phyloP scores from a whole-genome alignment of 2,329 filamentous ascomycete genomes.

The Hymenoscyphus scutula region DNA sequence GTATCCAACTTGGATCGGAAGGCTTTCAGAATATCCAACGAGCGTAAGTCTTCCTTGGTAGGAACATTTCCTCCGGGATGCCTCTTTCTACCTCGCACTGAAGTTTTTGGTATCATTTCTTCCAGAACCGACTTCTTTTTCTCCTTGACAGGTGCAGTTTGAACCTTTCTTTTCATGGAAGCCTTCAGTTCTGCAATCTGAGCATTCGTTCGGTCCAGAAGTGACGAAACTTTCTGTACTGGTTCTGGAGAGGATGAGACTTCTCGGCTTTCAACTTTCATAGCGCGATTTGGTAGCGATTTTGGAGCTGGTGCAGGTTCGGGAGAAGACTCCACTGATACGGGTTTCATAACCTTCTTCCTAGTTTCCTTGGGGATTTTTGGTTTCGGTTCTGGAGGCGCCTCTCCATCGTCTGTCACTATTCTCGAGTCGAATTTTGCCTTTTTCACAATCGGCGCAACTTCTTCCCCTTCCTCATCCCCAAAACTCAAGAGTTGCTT shows the following conservation, averaged over 20 bases:
- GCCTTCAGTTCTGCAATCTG: constrained; percentile 79
- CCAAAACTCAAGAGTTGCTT: constrained; percentile 80
- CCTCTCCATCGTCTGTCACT: constrained; percentile 57
- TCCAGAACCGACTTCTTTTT: constrained; percentile 68
- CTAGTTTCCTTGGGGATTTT: constrained; percentile 35
- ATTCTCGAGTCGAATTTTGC: constrained; percentile 76
- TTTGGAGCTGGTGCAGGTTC: constrained; percentile 37
- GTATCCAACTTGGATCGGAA: constrained; percentile 77
- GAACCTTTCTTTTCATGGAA: constrained; percentile 69
- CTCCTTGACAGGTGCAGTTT: constrained; percentile 50
- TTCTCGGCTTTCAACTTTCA: constrained; percentile 35
- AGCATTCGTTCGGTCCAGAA: constrained; percentile 69
- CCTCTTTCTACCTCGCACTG: constrained; percentile 68
- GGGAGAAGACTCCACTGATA: constrained; percentile 40
- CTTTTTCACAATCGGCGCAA: constrained; percentile 65
- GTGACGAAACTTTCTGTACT: constrained; percentile 39
- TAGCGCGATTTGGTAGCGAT: constrained; percentile 29
- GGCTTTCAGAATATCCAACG: constrained; percentile 69
- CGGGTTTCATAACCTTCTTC: constrained; percentile 32
- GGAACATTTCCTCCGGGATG: constrained; percentile 54
- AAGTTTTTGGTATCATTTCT: constrained; percentile 70
- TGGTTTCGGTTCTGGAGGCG: constrained; percentile 33
- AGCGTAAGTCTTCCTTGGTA: constrained; percentile 58
- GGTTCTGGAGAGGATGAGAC: constrained; percentile 40
- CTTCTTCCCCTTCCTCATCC: constrained; percentile 58